These are phyloP conservation scores for Spirogloea muscicola DNA, from an alignment of 139 green algal species.

Conservation along the genomic window DNA sequence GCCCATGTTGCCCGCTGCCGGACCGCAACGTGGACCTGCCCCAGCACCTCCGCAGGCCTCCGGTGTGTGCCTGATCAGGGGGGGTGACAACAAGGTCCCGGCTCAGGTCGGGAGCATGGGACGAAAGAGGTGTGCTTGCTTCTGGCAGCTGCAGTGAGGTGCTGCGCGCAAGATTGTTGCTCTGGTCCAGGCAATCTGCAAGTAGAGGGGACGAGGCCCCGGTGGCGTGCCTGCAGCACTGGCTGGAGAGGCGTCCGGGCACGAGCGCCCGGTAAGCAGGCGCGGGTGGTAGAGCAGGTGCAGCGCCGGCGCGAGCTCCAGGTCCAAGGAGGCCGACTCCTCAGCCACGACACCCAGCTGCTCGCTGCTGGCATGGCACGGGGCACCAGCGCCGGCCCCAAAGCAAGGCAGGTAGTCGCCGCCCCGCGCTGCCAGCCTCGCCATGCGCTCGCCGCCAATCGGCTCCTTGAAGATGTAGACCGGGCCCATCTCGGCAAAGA, in stretches of 20 bases:
- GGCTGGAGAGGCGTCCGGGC: slow-evolving; percentile 26
- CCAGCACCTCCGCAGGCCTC: slow-evolving; percentile 39
- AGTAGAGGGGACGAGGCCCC: no score
- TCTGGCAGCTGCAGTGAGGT: no score
- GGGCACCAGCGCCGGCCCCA: slow-evolving; percentile 8
- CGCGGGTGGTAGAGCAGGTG: slow-evolving; percentile 42
- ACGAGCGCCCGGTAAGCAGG: slow-evolving; percentile 26
- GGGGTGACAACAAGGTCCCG: no score
- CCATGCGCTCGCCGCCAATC: slow-evolving; percentile 43
- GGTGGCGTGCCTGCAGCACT: slow-evolving; percentile 8
- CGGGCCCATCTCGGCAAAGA: slow-evolving; percentile 50
- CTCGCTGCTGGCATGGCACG: background rate
- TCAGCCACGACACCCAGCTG: slow-evolving; percentile 6
- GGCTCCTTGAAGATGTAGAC: slow-evolving; percentile 55
- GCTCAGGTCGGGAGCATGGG: no score
- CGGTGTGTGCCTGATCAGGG: slow-evolving; percentile 24
- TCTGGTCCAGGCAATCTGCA: no score
- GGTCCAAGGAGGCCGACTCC: slow-evolving; percentile 29
- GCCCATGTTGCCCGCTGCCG: background rate
- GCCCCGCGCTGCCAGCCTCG: slow-evolving; percentile 8
- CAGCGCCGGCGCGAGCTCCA: slow-evolving; percentile 22
- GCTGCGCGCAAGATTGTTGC: no score
- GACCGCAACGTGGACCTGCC: slow-evolving; percentile 36
- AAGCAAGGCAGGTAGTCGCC: slow-evolving; percentile 33
- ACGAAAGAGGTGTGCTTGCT: no score